These are phyloP conservation scores for Pleurozium schreberi DNA, from an alignment of 225 moss, liverwort and hornwort genomes.

Conservation along the genomic window DNA sequence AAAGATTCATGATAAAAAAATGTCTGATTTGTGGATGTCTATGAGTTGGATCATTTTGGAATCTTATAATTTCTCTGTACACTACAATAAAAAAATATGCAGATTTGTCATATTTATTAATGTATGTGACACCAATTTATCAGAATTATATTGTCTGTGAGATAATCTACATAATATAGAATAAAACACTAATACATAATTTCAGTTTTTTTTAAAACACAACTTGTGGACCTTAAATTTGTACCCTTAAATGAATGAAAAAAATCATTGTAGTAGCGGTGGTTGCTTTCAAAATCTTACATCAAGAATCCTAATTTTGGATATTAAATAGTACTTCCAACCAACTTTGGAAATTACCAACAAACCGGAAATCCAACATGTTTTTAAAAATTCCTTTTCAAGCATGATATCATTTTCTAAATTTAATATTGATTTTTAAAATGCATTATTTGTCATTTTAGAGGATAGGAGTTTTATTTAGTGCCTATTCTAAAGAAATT, in stretches of 20 bases:
- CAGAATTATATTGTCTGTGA: too few relatives aligned
- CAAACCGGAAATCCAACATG: not conserved
- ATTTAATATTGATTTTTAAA: not conserved
- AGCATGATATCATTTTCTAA: too few relatives aligned
- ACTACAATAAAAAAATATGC: fast-evolving
- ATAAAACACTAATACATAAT: too few relatives aligned
- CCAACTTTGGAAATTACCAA: not conserved
- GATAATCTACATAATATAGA: too few relatives aligned
- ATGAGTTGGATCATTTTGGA: too few relatives aligned
- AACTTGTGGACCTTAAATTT: not conserved
- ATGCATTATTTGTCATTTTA: not conserved
- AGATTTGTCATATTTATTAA: too few relatives aligned
- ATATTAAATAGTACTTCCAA: not conserved
- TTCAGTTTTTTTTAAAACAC: too few relatives aligned
- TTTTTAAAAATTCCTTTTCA: not conserved
- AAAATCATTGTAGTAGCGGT: too few relatives aligned
- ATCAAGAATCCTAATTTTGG: not conserved
- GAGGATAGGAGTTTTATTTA: not conserved
- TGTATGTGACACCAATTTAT: not conserved
- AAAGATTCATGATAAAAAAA: too few relatives aligned
- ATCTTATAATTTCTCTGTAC: too few relatives aligned
- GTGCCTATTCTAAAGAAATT: not conserved
- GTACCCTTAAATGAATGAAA: fast-evolving
- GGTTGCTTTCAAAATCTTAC: not conserved
- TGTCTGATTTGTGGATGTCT: too few relatives aligned